A percentile compares a stretch with the other conserved stretches of the same genome.
Evolutionary conservation across 2,329 filamentous ascomycete genomes (phyloP).

Genomic region (Epichloe bromicola): DNA sequence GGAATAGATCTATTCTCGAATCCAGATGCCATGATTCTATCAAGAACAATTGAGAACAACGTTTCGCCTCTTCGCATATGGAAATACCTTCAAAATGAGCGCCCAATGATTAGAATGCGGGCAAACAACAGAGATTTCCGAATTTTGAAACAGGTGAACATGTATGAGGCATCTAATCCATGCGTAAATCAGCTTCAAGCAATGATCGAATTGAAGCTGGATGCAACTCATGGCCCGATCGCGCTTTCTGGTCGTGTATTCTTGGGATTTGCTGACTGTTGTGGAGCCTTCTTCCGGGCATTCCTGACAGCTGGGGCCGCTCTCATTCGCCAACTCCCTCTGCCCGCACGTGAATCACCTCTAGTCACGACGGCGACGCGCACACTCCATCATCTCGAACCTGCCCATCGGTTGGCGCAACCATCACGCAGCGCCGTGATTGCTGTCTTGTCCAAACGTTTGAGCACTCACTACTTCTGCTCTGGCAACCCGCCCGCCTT

Average conservation of each 20-base stretch:
- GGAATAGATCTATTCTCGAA: slow-evolving; percentile 3
- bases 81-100: neutral
- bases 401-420: slow-evolving; percentile 1
- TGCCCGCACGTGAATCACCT: slow-evolving; percentile 4
- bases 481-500: neutral
- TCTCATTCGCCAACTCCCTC: slow-evolving; percentile 2
- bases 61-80: neutral
- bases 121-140: neutral
- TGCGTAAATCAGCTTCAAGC: neutral
- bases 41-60: neutral
- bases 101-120: neutral
- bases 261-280: neutral
- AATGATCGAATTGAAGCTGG: neutral
- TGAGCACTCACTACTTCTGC: neutral
- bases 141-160: neutral
- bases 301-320: neutral
- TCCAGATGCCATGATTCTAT: neutral
- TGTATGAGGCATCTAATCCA: neutral
- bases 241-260: neutral
- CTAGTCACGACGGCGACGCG: slow-evolving; percentile 7
- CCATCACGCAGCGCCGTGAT: slow-evolving; percentile 2
- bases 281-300: slow-evolving; percentile 2
- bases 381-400: slow-evolving; percentile 6
- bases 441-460: neutral
- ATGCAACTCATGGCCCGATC: slow-evolving; percentile 1